Base-by-base conservation (phyloP, 2,329 filamentous ascomycete genomes). In the Orbilia brochopaga region DNA sequence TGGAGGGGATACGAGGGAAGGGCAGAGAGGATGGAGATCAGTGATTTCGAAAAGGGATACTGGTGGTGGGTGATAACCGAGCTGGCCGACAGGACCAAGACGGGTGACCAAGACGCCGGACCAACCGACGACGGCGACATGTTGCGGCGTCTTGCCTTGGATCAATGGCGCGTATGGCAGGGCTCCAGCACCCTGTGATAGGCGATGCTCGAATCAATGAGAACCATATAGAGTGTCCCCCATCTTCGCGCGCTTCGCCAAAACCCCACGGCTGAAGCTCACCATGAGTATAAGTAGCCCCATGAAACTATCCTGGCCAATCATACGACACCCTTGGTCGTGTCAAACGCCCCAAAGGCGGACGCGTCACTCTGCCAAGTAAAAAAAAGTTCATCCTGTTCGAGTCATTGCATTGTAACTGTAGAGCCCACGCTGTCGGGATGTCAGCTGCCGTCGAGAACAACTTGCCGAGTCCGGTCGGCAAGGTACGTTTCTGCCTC, bases 61-160 rank as follows among this genome's bases (percentile, higher is more conserved):
- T 70, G 66, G 66, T 70, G 66, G 66, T 63, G 60, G 59, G 24
- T 55, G 3, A 42, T 64, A 4, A 64, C 54, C n/a, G 66, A 70
- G n/a, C 37, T 70, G 8, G 66, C 46, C 6, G 19, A 54, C 11
- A 59, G 66, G 35, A 48, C 63, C 17, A 64, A 64, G 50, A 50
- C 13, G 19, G 30, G 37, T 7, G 50, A 24, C 13, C n/a, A 58
- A 23, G 32, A 46, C 2, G 15, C 24, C 0, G 66, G 54, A 10
- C 32, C 11, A 0, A 40, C 59, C 24, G 66, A 70, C 17, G 50
- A 70, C 30, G 66, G 66, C 7, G 60, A 64, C 27, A 48, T 46
- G 2, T 64, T 70, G 42, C 54, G 66, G 6, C 46, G 55, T 11
- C 21, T 70, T 4, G 66, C 51, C 19, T n/a, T 70, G 4, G 54